Evolutionary conservation across 371 early-diverging fungal genomes (phyloP).

Genomic region (Actinomortierella wolfii): DNA sequence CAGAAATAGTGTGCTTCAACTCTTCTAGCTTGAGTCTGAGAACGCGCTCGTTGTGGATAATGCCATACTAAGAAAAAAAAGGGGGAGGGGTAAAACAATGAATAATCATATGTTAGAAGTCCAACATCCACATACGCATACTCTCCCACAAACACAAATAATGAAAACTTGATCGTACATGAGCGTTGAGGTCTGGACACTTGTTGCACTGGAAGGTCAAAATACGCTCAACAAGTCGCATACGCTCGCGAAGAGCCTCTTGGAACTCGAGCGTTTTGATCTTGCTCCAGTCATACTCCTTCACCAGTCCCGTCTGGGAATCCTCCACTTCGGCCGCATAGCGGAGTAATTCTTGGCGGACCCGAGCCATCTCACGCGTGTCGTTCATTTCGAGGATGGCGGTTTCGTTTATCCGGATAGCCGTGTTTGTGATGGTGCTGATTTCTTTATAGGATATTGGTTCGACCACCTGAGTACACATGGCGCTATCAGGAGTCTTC

Average conservation of each 20-base stretch:
- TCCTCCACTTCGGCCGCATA: slow-evolving; percentile 57
- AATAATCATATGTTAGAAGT: no score
- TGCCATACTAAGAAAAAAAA: slow-evolving; percentile 58
- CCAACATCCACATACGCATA: not conserved
- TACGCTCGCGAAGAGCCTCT: slow-evolving; percentile 62
- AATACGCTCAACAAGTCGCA: slow-evolving; percentile 49
- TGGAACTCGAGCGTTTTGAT: slow-evolving; percentile 88
- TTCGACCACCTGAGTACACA: slow-evolving; percentile 54
- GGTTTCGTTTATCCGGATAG: slow-evolving; percentile 60
- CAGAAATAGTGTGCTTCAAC: slow-evolving; percentile 79
- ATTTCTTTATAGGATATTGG: slow-evolving; percentile 68
- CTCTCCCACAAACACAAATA: not conserved
- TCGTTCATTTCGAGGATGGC: slow-evolving; percentile 53
- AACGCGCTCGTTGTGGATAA: slow-evolving; percentile 68
- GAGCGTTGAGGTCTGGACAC: slow-evolving; percentile 82
- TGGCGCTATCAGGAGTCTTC: slow-evolving; percentile 51
- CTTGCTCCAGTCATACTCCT: slow-evolving; percentile 75
- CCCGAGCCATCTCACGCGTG: slow-evolving; percentile 51
- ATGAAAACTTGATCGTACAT: slow-evolving; percentile 66
- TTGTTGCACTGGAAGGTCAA: slow-evolving; percentile 73
- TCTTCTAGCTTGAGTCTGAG: slow-evolving; percentile 74
- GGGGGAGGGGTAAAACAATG: not conserved
- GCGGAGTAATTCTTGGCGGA: slow-evolving; percentile 56
- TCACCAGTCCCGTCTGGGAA: slow-evolving; percentile 24
- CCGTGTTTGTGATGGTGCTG: slow-evolving; percentile 60